Evolutionary conservation across 179 eudicot genomes (phyloP), one percentile per base, ranked within the genome.

Genomic region (Beta lomatogona): DNA sequence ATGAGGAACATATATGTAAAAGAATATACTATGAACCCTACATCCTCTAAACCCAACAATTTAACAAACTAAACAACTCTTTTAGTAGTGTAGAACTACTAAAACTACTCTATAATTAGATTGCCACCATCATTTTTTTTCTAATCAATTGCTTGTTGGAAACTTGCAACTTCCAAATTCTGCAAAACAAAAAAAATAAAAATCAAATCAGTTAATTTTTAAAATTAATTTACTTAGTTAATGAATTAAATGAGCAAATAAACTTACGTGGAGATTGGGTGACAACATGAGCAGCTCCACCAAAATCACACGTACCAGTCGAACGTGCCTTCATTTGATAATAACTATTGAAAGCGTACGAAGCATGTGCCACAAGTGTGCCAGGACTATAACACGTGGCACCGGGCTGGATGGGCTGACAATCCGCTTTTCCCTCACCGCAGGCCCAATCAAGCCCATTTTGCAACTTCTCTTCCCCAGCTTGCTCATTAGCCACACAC

Each of bases 341-440:
- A n/a, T 94, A 96, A 68, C 98, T 94, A 45, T 94, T 96, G 74
- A 96, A 94, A 5, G 98, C 99, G 60, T 91, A 96, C 5, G 99
- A 96, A 6, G 99, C 99, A 80, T 92, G 98, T 4, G 97, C 92
- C 82, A 19, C 92, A 5, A 92, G 82, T 8, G 94, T 86, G 25
- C 88, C 71, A 12, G 96, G 99, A 86, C 91, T 63, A 46, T 84
- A 91, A 90, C 99, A 96, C 79, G 92, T 83, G 85, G 91, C 85
- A 61, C 91, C 98, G 0, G 72, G 75, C 77, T 96, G 98, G 28
- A 96, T 96, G 85, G 93, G 92, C 78, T 91, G 81, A 83, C 99
- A 96, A n/a, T 96, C 97, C n/a, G 98, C 99, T n/a, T 88, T 86
- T 22, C 98, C 99, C 41, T 89, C 85, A 0, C 99, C 99, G 66